Conservation (phyloP, 176 grass and related monocot genomes). For the Avena sativa region DNA sequence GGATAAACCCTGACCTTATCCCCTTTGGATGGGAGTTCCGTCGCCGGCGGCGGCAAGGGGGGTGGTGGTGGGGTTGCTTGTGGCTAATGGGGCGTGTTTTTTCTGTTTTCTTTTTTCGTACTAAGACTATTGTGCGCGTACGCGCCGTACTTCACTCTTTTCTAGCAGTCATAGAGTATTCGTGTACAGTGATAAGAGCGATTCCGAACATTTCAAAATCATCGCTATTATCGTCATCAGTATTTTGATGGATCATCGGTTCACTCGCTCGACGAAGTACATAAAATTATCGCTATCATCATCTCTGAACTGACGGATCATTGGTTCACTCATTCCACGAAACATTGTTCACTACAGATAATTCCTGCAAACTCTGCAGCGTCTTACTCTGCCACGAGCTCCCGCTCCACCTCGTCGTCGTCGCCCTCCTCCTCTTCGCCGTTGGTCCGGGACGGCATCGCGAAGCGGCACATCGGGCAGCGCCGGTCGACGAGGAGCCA, state of each 20-base stretch:
- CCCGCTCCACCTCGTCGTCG: not conserved
- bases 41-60: too few species aligned
- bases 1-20: too few species aligned
- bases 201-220: not conserved
- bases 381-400: not conserved
- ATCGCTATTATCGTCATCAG: not conserved
- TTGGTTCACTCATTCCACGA: not conserved
- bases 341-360: not conserved
- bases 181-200: too few species aligned
- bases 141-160: too few species aligned
- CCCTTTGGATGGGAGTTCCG: too few species aligned
- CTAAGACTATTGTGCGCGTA: too few species aligned
- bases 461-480: conserved; percentile 30
- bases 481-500: conserved; percentile 1
- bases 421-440: not conserved
- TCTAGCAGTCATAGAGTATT: too few species aligned
- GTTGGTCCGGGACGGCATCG: not conserved
- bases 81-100: too few species aligned
- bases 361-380: not conserved
- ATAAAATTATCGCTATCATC: too few species aligned
- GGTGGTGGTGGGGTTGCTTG: too few species aligned
- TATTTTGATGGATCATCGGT: not conserved
- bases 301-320: too few species aligned
- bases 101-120: too few species aligned
- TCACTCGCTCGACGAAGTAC: not conserved